These are phyloP conservation scores for Fusarium staphyleae DNA, from an alignment of 2,329 filamentous ascomycete genomes.

Conservation along the genomic window DNA sequence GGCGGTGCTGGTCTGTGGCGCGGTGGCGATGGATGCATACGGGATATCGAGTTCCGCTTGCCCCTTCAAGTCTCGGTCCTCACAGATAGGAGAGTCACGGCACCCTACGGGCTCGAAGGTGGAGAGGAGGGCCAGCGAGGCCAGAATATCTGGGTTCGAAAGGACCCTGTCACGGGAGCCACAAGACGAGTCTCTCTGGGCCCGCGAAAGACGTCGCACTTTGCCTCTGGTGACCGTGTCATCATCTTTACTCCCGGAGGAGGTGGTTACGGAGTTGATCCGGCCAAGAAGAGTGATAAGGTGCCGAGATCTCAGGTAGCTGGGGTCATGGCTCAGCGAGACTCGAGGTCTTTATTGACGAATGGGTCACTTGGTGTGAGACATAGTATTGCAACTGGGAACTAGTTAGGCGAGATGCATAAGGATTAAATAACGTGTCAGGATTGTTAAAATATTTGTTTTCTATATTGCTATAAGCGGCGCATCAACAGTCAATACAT, in stretches of 20 bases:
- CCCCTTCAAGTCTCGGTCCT: constrained; percentile 81
- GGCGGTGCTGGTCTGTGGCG: constrained; percentile 70
- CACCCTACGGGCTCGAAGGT: constrained; percentile 77
- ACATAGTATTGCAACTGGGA: constrained; percentile 31
- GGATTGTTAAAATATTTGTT: no score
- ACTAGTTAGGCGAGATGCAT: constrained; percentile 3
- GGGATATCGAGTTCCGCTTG: constrained; percentile 83
- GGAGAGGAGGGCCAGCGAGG: constrained; percentile 73
- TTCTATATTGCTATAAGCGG: no score
- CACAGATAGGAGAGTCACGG: constrained; percentile 76
- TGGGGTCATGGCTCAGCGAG: constrained; percentile 5
- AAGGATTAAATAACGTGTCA: no score
- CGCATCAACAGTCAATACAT: no score
- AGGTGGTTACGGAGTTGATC: constrained; percentile 33
- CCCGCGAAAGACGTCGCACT: constrained; percentile 29
- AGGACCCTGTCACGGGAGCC: constrained; percentile 41
- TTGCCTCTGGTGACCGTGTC: constrained; percentile 36
- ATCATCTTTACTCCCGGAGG: constrained; percentile 41
- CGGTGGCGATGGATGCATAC: constrained; percentile 78
- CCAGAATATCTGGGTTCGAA: constrained; percentile 70
- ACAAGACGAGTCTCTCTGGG: constrained; percentile 43
- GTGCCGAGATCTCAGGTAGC: background rate
- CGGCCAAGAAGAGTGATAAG: background rate
- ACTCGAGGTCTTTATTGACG: constrained; percentile 25
- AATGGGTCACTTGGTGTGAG: constrained; percentile 33